Conservation (phyloP, 176 grass and related monocot genomes). For the Dactylis glomerata region DNA sequence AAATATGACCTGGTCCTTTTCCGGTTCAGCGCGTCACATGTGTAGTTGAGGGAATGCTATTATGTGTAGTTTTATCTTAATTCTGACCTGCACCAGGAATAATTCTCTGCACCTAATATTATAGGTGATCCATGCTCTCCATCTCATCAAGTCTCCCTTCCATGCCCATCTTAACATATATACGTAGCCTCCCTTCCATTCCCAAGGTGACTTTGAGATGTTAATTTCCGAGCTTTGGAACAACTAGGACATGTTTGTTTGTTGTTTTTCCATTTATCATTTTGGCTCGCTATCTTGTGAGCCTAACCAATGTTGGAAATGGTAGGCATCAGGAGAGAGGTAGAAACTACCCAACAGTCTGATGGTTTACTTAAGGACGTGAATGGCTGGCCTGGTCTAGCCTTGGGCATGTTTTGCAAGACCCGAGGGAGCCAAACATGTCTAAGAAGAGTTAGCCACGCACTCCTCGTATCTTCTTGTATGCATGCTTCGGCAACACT, state of each 20-base stretch:
- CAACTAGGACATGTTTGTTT: neutral
- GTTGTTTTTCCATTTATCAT: neutral
- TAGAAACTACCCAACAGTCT: fast-evolving
- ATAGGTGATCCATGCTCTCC: neutral
- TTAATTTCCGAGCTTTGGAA: neutral
- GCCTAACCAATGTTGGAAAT: neutral
- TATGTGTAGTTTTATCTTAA: neutral
- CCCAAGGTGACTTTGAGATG: neutral
- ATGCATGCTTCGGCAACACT: no score
- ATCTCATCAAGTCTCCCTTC: neutral
- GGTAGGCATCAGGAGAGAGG: neutral
- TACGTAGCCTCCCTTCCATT: neutral
- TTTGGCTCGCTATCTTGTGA: neutral
- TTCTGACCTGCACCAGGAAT: neutral
- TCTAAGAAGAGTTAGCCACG: no score
- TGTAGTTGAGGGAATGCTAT: neutral
- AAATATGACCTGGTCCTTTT: neutral
- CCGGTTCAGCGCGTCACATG: neutral
- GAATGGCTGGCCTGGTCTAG: neutral
- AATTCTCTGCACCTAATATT: neutral
- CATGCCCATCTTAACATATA: neutral
- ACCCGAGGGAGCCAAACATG: no score
- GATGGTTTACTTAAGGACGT: neutral
- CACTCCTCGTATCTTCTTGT: no score
- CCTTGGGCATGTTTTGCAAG: neutral